Base-by-base conservation (phyloP, 768 basidiomycete genomes). In the Exsudoporus frostii region DNA sequence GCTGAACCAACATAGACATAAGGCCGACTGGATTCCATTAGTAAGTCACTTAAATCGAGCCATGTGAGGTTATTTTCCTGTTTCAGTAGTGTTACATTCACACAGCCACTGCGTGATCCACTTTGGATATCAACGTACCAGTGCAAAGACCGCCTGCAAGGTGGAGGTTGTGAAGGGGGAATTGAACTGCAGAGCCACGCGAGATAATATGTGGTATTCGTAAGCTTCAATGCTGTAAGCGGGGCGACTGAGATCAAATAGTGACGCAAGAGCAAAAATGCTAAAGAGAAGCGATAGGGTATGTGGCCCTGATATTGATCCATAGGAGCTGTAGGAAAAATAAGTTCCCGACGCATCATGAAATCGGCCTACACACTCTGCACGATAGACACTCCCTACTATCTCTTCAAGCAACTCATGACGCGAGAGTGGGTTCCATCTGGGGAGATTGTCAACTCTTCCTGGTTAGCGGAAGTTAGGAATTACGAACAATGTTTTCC, bases 1-100 rank as follows among this genome's bases (percentile, higher is more conserved):
- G 80, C 83, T 29, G 79, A 72, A 2, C 86, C 85, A n/a, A 80
- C 69, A 58, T 79, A 76, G 56, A 79, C 67, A 78, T 84, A 89
- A 1, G 76, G 74, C 36, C 72, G 68, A 53, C 78, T 78, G 2
- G 76, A 76, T 20, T 72, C 74, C 32, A 71, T 68, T 36, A 79
- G 75, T 43, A 75, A 70, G 50, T 85, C 84, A 38, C 77, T 78
- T 45, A 85, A 60, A 41, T 85, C 80, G 10, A 83, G 73, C 63
- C 81, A 89, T 30, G 68, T 67, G 1, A 71, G 65, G 62, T 73
- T 71, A 51, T 77, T 75, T 45, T 71, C 59, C 77, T 78, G 48
- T 50, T 7, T 27, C 19, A 36, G 37, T n/a, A 30, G 49, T 22
- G 56, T 34, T 45, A 15, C 22, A 5, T 11, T 34, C 17, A 44